Evolutionary conservation across 2,329 filamentous ascomycete genomes (phyloP).

Genomic region (Fusarium keratoplasticum): DNA sequence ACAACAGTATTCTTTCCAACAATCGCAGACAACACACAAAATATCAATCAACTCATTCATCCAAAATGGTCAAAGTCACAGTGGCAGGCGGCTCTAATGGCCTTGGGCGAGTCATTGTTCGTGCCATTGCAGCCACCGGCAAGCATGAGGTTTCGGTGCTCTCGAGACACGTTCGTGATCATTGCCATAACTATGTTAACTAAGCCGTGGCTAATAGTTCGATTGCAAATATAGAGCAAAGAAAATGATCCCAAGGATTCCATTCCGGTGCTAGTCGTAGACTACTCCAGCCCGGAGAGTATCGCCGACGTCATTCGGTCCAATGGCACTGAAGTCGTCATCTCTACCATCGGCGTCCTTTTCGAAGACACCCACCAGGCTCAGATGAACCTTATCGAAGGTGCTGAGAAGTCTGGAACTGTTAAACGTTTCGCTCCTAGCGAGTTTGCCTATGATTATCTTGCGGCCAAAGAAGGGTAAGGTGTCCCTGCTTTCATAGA

Average conservation of each 20-base stretch:
- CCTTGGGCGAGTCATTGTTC: neutral
- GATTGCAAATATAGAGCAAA: fast-evolving
- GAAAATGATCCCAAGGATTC: neutral
- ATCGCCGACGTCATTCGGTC: neutral
- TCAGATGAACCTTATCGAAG: neutral
- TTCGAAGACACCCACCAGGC: neutral
- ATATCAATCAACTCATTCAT: neutral
- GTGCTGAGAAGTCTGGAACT: neutral
- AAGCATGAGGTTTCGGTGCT: neutral
- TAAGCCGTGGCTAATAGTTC: neutral
- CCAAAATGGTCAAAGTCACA: neutral
- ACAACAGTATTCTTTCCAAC: neutral
- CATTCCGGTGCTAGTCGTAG: neutral
- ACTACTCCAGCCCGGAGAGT: neutral
- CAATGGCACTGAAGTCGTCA: neutral
- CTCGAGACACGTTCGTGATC: neutral
- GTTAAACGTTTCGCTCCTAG: neutral
- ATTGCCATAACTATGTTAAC: neutral
- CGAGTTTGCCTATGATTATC: neutral
- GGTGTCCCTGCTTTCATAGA: neutral
- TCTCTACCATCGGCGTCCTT: neutral
- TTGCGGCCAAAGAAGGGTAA: neutral
- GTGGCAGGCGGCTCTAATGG: neutral
- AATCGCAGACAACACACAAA: neutral
- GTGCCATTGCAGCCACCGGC: neutral